These are phyloP conservation scores for Avena sativa DNA, from an alignment of 176 grass and related monocot species.

Conservation along the genomic window DNA sequence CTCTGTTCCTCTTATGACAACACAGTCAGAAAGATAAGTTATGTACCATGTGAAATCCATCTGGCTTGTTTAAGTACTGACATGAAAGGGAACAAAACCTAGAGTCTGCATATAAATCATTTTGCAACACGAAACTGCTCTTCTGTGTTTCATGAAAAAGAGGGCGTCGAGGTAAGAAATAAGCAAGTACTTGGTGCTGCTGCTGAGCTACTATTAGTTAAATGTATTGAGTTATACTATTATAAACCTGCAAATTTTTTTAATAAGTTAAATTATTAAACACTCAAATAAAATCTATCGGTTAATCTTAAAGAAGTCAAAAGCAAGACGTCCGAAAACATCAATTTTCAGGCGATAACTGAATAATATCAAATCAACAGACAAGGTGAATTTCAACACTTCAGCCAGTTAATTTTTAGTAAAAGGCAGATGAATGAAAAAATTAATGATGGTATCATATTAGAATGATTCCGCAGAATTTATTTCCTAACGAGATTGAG, in stretches of 20 bases:
- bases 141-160: constrained; percentile 12
- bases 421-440: neutral
- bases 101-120: neutral
- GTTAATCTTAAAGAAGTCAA: neutral
- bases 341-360: neutral
- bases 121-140: constrained; percentile 24
- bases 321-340: neutral
- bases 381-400: neutral
- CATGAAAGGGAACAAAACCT: neutral
- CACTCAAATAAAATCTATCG: neutral
- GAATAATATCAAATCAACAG: neutral
- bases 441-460: neutral
- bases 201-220: neutral
- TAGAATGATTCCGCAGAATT: neutral
- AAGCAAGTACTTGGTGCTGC: neutral
- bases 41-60: constrained; percentile 32
- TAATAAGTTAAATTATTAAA: neutral
- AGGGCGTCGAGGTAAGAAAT: neutral
- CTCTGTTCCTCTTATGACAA: constrained; percentile 19
- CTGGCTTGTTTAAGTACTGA: neutral
- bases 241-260: neutral
- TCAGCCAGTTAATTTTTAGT: neutral
- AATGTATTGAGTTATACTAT: neutral
- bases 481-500: neutral
- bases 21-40: constrained; percentile 28